Percentiles rank a stretch among this genome's conserved stretches.
Evolutionary conservation across 441 rosid species (phyloP).

Genomic region (Pelargonium cotyledonis): DNA sequence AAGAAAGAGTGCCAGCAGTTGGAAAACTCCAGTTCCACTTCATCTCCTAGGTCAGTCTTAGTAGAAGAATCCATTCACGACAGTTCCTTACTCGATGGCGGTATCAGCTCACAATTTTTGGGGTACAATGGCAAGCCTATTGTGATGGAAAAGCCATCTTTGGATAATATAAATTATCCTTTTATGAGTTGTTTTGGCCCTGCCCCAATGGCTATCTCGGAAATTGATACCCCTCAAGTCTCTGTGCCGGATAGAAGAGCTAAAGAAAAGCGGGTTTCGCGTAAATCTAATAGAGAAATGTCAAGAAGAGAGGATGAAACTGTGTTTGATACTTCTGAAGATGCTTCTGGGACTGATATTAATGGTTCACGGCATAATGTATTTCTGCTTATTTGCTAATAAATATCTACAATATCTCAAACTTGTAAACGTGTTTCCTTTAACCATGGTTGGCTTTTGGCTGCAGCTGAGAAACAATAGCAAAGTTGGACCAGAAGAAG

Average conservation of each 20-base stretch:
- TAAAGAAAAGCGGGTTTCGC: slow-evolving; percentile 30
- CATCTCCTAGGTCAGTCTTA: slow-evolving; percentile 33
- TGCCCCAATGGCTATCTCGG: slow-evolving; percentile 27
- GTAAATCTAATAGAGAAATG: slow-evolving; percentile 37
- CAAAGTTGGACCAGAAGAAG: slow-evolving; percentile 27
- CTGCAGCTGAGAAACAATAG: slow-evolving; percentile 37
- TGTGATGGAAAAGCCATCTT: slow-evolving; percentile 24
- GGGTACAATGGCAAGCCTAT: slow-evolving; percentile 29
- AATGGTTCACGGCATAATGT: slow-evolving; percentile 40
- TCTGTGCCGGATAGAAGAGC: slow-evolving; percentile 39
- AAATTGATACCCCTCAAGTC: slow-evolving; percentile 35
- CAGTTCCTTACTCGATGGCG: slow-evolving; percentile 19
- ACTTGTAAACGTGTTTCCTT: not conserved
- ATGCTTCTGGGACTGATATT: slow-evolving; percentile 24
- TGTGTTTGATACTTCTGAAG: slow-evolving; percentile 29
- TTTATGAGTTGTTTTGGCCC: slow-evolving; percentile 22
- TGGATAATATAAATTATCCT: slow-evolving; percentile 24
- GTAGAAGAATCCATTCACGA: slow-evolving; percentile 28
- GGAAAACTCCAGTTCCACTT: slow-evolving; percentile 34
- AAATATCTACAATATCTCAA: not conserved
- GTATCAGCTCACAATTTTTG: slow-evolving; percentile 28
- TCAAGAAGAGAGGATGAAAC: slow-evolving; percentile 32
- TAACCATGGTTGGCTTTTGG: not conserved
- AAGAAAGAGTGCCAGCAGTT: slow-evolving; percentile 55
- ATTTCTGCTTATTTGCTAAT: not conserved